Conservation (phyloP, 2,329 filamentous ascomycete genomes). For the Penicillium verrucosum region DNA sequence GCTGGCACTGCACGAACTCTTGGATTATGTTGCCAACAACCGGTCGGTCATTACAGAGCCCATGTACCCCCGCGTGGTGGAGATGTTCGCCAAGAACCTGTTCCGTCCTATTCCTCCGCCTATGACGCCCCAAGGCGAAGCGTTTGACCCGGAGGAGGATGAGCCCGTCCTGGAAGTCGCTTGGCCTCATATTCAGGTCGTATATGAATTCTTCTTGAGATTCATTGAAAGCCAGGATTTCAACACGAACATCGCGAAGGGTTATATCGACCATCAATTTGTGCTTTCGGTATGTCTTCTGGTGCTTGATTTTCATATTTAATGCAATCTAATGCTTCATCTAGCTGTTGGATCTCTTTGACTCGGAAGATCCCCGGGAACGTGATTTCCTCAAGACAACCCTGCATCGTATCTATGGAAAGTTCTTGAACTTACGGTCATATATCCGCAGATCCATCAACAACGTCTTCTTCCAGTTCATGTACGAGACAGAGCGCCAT, state of each 20-base stretch:
- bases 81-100: constrained; percentile 99
- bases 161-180: constrained; percentile 97
- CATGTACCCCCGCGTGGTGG: constrained; percentile 97
- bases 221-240: constrained; percentile 99
- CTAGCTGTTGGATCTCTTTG: constrained; percentile 90
- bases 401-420: constrained; percentile 95
- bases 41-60: constrained; percentile 96
- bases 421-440: constrained; percentile 94
- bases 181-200: constrained; percentile 98
- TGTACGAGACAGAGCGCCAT: constrained; percentile 97
- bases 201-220: constrained; percentile 97
- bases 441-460: constrained; percentile 99
- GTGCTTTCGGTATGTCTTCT: constrained; percentile 65
- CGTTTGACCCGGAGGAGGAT: constrained; percentile 97
- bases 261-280: constrained; percentile 97
- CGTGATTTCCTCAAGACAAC: constrained; percentile 98
- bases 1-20: constrained; percentile 86
- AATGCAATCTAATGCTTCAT: constrained; percentile 10
- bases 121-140: constrained; percentile 95
- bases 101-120: constrained; percentile 96
- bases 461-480: constrained; percentile 99
- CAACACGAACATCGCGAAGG: constrained; percentile 99
- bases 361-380: constrained; percentile 95
- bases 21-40: constrained; percentile 98
- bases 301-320: not conserved